Conservation (phyloP, 305 asterid species). For the Fraxinus sp. region DNA sequence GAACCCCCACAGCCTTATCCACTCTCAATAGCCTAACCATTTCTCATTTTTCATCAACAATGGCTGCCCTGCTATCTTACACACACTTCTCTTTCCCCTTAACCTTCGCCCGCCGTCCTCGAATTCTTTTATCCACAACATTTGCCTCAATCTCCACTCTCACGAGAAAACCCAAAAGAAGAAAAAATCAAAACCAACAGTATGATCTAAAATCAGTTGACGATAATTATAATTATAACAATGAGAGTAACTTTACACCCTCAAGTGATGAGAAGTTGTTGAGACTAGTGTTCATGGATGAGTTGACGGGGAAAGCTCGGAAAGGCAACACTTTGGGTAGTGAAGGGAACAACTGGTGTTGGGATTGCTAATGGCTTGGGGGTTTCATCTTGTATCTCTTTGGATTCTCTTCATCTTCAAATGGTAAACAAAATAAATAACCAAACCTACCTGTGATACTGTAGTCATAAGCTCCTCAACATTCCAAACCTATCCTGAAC, state of each 20-base stretch:
- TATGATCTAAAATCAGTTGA: slow-evolving; percentile 40
- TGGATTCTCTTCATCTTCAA: no score
- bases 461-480: no score
- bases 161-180: slow-evolving; percentile 61
- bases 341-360: no score
- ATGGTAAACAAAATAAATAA: no score
- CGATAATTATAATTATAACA: slow-evolving; percentile 43
- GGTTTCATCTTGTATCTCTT: no score
- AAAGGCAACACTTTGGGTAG: not conserved
- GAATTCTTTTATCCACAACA: slow-evolving; percentile 37
- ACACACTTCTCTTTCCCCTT: slow-evolving; percentile 43
- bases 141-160: slow-evolving; percentile 51
- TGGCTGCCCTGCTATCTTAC: slow-evolving; percentile 40
- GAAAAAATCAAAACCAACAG: slow-evolving; percentile 49
- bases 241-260: slow-evolving; percentile 42
- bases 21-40: not conserved
- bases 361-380: no score
- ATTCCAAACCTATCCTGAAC: no score
- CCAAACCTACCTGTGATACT: no score
- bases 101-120: slow-evolving; percentile 33
- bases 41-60: slow-evolving; percentile 10
- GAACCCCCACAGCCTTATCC: slow-evolving; percentile 34
- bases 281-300: slow-evolving; percentile 93
- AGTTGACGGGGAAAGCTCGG: slow-evolving; percentile 75
- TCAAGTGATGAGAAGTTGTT: slow-evolving; percentile 82